Evolutionary conservation across 148 eudicot genomes (phyloP), one percentile per base, ranked within the genome.

Genomic region (Cornus florida): DNA sequence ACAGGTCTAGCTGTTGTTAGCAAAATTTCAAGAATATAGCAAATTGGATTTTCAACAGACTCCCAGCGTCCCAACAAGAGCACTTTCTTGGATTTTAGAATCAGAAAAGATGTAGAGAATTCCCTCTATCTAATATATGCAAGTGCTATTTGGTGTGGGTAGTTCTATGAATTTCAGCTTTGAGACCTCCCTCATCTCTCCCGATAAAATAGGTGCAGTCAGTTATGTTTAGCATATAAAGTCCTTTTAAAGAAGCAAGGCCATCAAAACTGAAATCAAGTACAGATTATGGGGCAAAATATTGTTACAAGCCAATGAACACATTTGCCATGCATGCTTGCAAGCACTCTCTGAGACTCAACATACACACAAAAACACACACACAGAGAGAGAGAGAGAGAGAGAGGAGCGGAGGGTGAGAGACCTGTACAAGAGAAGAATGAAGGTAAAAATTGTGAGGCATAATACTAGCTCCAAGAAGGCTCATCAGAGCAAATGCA

Each of bases 381-480:
- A 74, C 48, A 75, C 53, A 28, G 28, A 28, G 28, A 28, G 28
- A 28, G 28, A 28, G 28, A 28, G 28, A 28, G 28, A 28, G 28
- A 77, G 80, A 79, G 39, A 79, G n/a, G n/a, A n/a, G n/a, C n/a
- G n/a, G 69, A 35, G 75, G 74, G 62, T 73, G 33, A 69, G 48
- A 57, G 41, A 81, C 99, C 98, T 96, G 97, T n/a, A 92, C 92
- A 86, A 96, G 77, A 84, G 97, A 92, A 78, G 99, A 96, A 85
- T 94, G 92, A 62, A 93, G 95, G 88, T 91, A 96, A 84, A 96
- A 91, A 79, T 94, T 93, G 86, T 93, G 98, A 81, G 98, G 99
- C 93, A 94, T 92, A 70, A 93, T 84, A 86, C 70, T 91, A 43
- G 98, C 93, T 79, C 99, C 98, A 76, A 96, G 97, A 78, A 96